Evolutionary conservation across 495 filamentous ascomycete genomes (phyloP), one percentile per base, ranked within the genome.

Genomic region (Xylaria telfairii): DNA sequence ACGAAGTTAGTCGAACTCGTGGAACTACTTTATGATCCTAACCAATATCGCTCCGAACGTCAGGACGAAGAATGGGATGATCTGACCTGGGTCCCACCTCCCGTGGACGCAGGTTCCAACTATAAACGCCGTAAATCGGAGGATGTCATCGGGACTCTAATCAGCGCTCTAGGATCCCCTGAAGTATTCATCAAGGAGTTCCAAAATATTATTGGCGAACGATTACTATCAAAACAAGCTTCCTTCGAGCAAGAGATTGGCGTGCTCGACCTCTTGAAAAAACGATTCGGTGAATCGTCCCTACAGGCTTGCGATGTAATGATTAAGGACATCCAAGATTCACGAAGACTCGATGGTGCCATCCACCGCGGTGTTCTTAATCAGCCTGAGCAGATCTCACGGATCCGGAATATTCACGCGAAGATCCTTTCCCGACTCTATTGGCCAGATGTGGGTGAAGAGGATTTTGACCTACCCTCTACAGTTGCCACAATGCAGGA

Each of bases 301-400:
- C 83, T 98, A 53, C 96, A 98, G 77, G 90, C 91, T 53, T 97
- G 93, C 81, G 94, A 98, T 75, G 96, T 99, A 69, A 99, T 99
- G 96, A 87, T 98, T 34, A 91, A 90, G 57, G 96, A 99, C 81
- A 91, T 98, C n/a, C 86, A 90, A 59, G 94, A 97, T 75, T 97
- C 94, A 15, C 85, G 87, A 56, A 87, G 89, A 56, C 87, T 96
- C 59, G 90, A 97, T 75, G 75, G 81, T 32, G 78, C 84, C 32
- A 92, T 97, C 39, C 80, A 88, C 19, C 85, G 83, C 41, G 63
- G 78, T 77, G 57, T 74, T 76, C 47, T 73, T 62, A 54, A 76
- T 61, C 51, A 80, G 56, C 46, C 78, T 71, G 61, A 77, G 77
- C 83, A 82, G 81, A 73, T 64, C 44, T 72, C 74, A 53, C 57